phyloP scores from a whole-genome alignment of 495 filamentous ascomycete species.

The Oidiodendron maius region DNA sequence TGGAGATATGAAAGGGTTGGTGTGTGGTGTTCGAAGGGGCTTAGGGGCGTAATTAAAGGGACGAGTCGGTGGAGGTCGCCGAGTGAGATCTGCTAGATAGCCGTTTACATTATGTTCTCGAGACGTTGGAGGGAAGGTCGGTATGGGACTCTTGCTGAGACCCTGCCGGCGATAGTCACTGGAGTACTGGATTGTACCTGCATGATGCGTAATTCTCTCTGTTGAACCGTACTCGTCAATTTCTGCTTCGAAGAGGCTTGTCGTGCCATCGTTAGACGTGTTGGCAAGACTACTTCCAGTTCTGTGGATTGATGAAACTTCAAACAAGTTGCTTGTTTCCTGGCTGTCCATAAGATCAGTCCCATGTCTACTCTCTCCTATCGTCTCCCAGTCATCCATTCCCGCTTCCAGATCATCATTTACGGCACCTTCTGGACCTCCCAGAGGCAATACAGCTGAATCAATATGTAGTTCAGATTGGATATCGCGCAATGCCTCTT shows the following conservation, averaged over 20 bases:
- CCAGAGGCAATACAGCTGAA: not conserved
- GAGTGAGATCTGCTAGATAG: constrained; percentile 14
- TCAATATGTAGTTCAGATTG: constrained; percentile 1
- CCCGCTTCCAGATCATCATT: constrained; percentile 7
- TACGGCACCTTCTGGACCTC: not conserved
- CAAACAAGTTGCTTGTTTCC: not conserved
- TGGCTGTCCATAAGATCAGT: not conserved
- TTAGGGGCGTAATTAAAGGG: not conserved
- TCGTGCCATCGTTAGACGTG: constrained; percentile 13
- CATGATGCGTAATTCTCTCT: constrained; percentile 18
- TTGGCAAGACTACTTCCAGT: constrained; percentile 20
- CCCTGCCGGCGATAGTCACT: constrained; percentile 15
- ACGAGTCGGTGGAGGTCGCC: constrained; percentile 1
- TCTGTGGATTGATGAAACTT: constrained; percentile 2
- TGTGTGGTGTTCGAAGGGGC: constrained; percentile 7
- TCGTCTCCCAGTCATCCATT: constrained; percentile 23
- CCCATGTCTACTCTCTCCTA: constrained; percentile 12
- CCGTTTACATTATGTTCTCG: constrained; percentile 20
- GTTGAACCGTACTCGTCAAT: constrained; percentile 5
- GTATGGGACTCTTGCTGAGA: constrained; percentile 9
- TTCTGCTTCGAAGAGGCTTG: constrained; percentile 4
- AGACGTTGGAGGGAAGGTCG: constrained; percentile 14
- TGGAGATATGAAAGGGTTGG: constrained; percentile 18
- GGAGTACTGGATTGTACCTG: constrained; percentile 11
- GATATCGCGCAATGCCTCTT: constrained; percentile 1